phyloP scores from a whole-genome alignment of 768 basidiomycete species.

The Macrolepiota fuliginosa region DNA sequence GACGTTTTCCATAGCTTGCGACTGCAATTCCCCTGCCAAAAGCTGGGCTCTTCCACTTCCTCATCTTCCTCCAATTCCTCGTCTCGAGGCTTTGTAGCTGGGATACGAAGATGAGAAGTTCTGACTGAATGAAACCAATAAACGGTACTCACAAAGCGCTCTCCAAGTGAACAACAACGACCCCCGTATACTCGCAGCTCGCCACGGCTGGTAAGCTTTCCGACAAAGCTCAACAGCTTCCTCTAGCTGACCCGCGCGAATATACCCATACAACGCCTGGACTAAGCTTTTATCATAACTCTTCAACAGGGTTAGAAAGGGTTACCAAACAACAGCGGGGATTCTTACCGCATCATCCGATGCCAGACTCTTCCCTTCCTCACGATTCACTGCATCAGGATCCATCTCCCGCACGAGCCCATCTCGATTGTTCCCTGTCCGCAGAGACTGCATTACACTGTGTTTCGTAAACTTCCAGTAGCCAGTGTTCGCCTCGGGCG shows the following conservation, averaged over 20 bases:
- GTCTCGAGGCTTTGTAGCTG: constrained; percentile 38
- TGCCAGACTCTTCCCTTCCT: constrained; percentile 57
- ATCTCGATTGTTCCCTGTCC: constrained; percentile 46
- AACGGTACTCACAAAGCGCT: constrained; percentile 52
- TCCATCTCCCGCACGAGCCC: constrained; percentile 70
- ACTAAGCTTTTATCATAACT: constrained; percentile 78
- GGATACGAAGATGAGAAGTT: background rate
- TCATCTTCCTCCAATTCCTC: constrained; percentile 48
- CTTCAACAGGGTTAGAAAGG: constrained; percentile 31
- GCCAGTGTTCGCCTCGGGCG: constrained; percentile 73
- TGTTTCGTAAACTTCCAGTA: constrained; percentile 86
- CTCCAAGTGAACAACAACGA: constrained; percentile 76
- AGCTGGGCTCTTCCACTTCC: constrained; percentile 48
- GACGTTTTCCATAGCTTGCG: constrained; percentile 86
- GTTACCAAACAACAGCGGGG: background rate
- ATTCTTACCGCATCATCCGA: constrained; percentile 73
- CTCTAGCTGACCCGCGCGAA: constrained; percentile 83
- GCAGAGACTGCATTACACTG: constrained; percentile 60
- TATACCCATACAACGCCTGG: constrained; percentile 75
- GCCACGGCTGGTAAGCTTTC: constrained; percentile 87
- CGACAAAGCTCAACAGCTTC: constrained; percentile 82
- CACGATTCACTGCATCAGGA: constrained; percentile 72
- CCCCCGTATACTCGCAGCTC: constrained; percentile 86
- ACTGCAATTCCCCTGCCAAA: constrained; percentile 73
- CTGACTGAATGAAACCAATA: background rate